A percentile compares a stretch with the other conserved stretches of the same genome.
These are phyloP conservation scores for Spathaspora passalidarum DNA, from an alignment of 805 yeast genomes.

Conservation along the genomic window DNA sequence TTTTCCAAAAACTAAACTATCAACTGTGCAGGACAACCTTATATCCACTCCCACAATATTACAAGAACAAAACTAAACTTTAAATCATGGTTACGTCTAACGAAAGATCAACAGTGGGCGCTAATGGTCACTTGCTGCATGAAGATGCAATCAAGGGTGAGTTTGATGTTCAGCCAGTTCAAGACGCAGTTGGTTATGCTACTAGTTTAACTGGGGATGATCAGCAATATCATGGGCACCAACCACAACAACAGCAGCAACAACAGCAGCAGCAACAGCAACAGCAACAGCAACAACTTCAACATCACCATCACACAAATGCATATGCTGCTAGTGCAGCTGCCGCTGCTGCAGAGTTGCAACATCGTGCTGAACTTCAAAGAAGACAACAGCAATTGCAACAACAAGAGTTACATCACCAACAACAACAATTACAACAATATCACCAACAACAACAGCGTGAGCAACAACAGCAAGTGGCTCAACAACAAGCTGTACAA, in stretches of 20 bases:
- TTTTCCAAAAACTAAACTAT: neutral
- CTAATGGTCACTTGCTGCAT: conserved; percentile 11
- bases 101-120: conserved; percentile 23
- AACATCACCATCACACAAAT: conserved; percentile 12
- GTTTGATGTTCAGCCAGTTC: conserved; percentile 8
- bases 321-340: conserved; percentile 14
- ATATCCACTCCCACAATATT: neutral
- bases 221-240: conserved; percentile 4
- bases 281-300: conserved; percentile 14
- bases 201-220: neutral
- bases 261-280: conserved; percentile 11
- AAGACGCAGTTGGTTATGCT: conserved; percentile 6
- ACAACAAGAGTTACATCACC: conserved; percentile 17
- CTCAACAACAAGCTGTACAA: neutral
- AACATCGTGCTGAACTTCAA: conserved; percentile 17
- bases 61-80: neutral
- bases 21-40: conserved; percentile 3
- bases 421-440: conserved; percentile 6
- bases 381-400: conserved; percentile 15
- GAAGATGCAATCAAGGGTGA: conserved; percentile 6
- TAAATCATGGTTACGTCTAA: conserved; percentile 17
- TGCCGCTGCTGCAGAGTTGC: conserved; percentile 15
- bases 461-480: conserved; percentile 2
- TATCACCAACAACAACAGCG: conserved; percentile 9
- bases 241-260: conserved; percentile 3